A percentile compares a stretch with the other conserved stretches of the same genome.
phyloP scores from a whole-genome alignment of 805 yeast genomes.

The Saccharomycopsis sp. region DNA sequence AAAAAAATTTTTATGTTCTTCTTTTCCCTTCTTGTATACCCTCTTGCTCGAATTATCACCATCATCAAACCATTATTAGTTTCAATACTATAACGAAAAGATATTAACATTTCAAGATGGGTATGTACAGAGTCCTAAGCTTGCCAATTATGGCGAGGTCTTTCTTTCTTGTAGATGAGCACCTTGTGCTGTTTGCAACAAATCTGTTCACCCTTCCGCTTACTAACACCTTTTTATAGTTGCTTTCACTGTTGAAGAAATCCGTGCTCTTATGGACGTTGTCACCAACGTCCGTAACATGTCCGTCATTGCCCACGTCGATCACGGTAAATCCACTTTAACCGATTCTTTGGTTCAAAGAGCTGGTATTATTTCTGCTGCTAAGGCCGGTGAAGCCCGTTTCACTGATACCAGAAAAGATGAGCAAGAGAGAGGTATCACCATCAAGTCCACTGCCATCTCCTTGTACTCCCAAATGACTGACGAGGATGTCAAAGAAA shows the following conservation, averaged over 20 bases:
- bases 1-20: background rate
- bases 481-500: conserved; percentile 81
- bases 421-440: conserved; percentile 99
- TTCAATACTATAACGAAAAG: background rate
- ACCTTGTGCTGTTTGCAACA: no score
- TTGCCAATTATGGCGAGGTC: no score
- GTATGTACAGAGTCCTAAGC: no score
- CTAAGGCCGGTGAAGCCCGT: conserved; percentile 99
- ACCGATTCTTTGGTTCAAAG: conserved; percentile 98
- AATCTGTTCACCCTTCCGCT: background rate
- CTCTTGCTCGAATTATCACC: background rate
- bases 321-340: conserved; percentile 99
- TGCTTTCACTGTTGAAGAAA: conserved; percentile 37
- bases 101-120: conserved; percentile 2
- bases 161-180: no score
- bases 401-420: conserved; percentile 99
- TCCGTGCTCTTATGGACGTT: conserved; percentile 98
- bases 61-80: conserved; percentile 1
- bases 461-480: conserved; percentile 85
- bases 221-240: conserved; percentile 19
- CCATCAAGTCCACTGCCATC: conserved; percentile 98
- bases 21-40: background rate
- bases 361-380: conserved; percentile 99
- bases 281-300: conserved; percentile 99
- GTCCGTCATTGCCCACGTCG: conserved; percentile 99